Conservation (phyloP, 352 stramenopile genomes). For the Aphanomyces cochlioides region DNA sequence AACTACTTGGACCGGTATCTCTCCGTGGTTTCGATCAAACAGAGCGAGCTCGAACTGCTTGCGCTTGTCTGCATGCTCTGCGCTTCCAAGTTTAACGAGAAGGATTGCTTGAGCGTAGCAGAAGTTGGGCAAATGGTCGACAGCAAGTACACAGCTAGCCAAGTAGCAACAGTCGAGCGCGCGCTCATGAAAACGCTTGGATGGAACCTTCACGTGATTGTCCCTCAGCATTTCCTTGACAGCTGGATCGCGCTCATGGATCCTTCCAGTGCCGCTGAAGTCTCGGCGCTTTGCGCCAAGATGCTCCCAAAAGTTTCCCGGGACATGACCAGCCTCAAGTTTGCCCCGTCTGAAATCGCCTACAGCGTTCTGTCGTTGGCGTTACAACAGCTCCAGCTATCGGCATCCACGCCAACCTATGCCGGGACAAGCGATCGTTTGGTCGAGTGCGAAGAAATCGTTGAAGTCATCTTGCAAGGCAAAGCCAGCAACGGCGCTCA, state of each 20-base stretch:
- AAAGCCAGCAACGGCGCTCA: background rate
- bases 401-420: slow-evolving; percentile 1
- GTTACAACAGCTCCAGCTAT: slow-evolving; percentile 8
- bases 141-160: background rate
- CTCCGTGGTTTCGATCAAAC: slow-evolving; percentile 17
- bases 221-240: slow-evolving; percentile 24
- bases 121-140: slow-evolving; percentile 16
- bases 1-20: slow-evolving; percentile 27
- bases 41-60: slow-evolving; percentile 18
- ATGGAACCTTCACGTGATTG: slow-evolving; percentile 18
- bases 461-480: background rate
- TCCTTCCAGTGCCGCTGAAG: background rate
- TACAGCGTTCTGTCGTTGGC: background rate
- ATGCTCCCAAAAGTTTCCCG: background rate
- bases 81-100: slow-evolving; percentile 29
- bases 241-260: slow-evolving; percentile 1
- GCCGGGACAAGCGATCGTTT: background rate
- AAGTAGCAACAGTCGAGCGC: slow-evolving; percentile 2
- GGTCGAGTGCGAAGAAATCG: slow-evolving; percentile 7
- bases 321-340: slow-evolving; percentile 18
- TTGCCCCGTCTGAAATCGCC: slow-evolving; percentile 6
- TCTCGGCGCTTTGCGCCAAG: slow-evolving; percentile 5
- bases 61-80: slow-evolving; percentile 21
- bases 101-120: slow-evolving; percentile 15
- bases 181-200: slow-evolving; percentile 6